Evolutionary conservation across 352 stramenopile genomes (phyloP), one percentile per base, ranked within the genome.

Genomic region (Aphanomyces euteiches): DNA sequence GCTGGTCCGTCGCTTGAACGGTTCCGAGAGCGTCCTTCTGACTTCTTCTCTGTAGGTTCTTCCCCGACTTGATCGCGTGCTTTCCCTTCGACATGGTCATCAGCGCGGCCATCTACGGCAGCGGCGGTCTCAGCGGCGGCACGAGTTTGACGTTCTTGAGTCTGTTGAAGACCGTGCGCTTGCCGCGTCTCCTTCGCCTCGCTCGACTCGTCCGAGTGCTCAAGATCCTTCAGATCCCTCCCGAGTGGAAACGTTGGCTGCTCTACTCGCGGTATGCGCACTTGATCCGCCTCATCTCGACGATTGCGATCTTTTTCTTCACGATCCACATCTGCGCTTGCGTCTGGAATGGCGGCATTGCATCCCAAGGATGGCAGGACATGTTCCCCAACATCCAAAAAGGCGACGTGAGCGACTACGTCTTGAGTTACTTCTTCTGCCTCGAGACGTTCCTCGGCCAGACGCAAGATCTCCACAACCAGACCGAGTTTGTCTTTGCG

Each of bases 191-290:
- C 38, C 74, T 93, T 36, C 82, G 84, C 15, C 74, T 93, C 3
- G 76, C 91, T 7, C 80, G 82, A 1, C 48, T 93, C 6, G 61
- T 90, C 1, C 80, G 83, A 0, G 73, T 93, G 4, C 75, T 88
- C 19, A 89, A 90, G 64, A 70, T 93, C n/a, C 81, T 92, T 45
- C 87, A 88, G 67, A 79, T 93, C 34, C 80, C 79, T 0, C 84
- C 84, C 10, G 84, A 93, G 66, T 56, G 90, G 17, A 82, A 83
- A 36, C 77, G 85, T 19, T 93, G 85, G 84, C 69, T 93, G 3
- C 83, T 90, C 53, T 90, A 93, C 73, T 93, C 85, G 15, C 84
- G 85, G 0, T 84, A 93, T 39, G 83, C 84, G 3, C 91, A 93
- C 59, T 74, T 93, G 28, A 70, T 92, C 3, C 76, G 85, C 13